Percentiles rank a stretch among this genome's conserved stretches.
phyloP scores from a whole-genome alignment of 1,284 basidiomycete species.

The Nidula niveotomentosa region DNA sequence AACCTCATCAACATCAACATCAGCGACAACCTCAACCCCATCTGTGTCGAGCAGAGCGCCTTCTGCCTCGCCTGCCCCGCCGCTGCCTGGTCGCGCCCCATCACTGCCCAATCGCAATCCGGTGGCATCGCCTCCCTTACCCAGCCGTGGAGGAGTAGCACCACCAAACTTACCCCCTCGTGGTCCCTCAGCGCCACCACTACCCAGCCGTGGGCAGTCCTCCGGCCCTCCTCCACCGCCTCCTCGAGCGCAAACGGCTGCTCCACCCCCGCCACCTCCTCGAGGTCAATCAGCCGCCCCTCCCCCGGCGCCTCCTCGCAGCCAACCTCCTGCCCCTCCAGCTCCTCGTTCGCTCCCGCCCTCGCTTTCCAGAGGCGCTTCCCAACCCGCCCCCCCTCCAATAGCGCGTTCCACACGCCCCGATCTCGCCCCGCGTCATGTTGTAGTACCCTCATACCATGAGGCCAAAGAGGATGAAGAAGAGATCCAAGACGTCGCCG shows the following conservation, averaged over 20 bases:
- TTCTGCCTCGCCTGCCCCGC: no score
- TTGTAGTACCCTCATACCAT: neutral
- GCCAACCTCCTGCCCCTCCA: constrained; percentile 4
- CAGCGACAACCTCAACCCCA: no score
- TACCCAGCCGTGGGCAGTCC: neutral
- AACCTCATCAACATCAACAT: constrained; percentile 6
- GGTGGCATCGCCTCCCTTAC: no score
- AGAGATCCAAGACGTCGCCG: neutral
- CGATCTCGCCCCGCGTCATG: constrained; percentile 10
- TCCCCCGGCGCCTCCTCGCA: constrained; percentile 6
- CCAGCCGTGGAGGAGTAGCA: no score
- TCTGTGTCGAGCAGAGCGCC: no score
- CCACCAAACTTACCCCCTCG: no score
- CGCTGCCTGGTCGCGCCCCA: no score
- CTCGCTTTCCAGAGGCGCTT: constrained; percentile 5
- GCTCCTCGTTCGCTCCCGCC: constrained; percentile 5
- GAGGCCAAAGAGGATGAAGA: neutral
- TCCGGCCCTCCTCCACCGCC: constrained; percentile 10
- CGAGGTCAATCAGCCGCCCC: constrained; percentile 3
- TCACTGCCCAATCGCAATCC: no score
- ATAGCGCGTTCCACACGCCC: constrained; percentile 20
- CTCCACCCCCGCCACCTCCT: constrained; percentile 10
- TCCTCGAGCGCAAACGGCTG: constrained; percentile 2
- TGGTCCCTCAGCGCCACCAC: no score
- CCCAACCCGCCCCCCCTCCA: constrained; percentile 18